A percentile compares a stretch with the other conserved stretches of the same genome.
Conservation (phyloP, 495 filamentous ascomycete species). For the Neurospora terricola region DNA sequence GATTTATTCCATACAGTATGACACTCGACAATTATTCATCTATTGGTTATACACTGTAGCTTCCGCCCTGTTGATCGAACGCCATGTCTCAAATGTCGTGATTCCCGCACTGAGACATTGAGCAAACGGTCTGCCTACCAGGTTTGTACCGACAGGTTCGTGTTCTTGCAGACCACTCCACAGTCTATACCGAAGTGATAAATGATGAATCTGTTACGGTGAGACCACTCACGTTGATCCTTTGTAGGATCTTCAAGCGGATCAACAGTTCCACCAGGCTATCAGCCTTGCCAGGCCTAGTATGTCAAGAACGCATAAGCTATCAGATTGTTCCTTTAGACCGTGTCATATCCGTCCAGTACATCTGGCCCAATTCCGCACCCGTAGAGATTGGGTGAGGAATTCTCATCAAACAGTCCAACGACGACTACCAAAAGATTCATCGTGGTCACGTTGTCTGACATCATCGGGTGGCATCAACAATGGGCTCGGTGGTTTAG, state of each 20-base stretch:
- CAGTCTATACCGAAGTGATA: neutral
- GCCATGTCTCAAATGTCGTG: neutral
- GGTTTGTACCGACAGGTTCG: neutral
- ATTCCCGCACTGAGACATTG: neutral
- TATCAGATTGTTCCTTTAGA: neutral
- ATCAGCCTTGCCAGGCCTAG: neutral
- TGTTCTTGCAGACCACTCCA: neutral
- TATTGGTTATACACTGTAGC: neutral
- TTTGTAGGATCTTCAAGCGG: neutral
- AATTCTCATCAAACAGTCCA: neutral
- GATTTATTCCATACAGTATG: neutral
- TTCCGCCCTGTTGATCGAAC: neutral
- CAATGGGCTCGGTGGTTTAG: neutral
- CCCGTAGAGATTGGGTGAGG: neutral
- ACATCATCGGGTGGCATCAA: neutral
- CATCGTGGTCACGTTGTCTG: neutral
- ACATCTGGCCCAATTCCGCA: neutral
- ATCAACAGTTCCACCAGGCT: neutral
- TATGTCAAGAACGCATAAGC: neutral
- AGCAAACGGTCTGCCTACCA: neutral
- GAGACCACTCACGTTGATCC: neutral
- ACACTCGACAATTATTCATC: neutral
- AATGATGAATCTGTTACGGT: neutral
- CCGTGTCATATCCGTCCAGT: neutral
- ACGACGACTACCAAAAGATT: neutral